Evolutionary conservation across 2,329 filamentous ascomycete genomes (phyloP), one percentile per base, ranked within the genome.

Genomic region (Curvularia spicifera): DNA sequence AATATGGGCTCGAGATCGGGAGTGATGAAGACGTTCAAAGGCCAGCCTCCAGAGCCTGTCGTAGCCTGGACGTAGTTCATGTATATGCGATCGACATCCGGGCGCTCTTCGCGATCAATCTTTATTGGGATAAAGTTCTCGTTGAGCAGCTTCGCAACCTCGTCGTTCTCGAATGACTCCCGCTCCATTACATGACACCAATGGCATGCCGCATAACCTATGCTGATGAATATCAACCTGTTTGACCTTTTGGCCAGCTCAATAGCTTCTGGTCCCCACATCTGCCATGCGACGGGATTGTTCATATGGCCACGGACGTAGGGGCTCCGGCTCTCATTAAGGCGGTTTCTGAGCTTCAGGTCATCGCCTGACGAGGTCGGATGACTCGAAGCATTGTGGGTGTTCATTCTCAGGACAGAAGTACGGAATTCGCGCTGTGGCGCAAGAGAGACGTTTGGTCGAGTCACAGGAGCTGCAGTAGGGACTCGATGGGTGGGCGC

Each of bases 11-110:
- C 89, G 26, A 98, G 84, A 66, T 96, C 89, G 0, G 95, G 93
- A 0, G 95, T 99, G 29, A 98, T 84, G 74, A 99, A 98, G n/a
- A 97, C 89, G 72, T 97, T 98, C 60, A 98, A 80, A 0, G 95
- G 95, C 93, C 95, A 98, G 39, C 95, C 95, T 9, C 93, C 94
- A 1, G 87, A 89, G 20, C 91, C 93, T 57, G 90, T 96, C 10
- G 95, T 94, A 1, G 94, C 94, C 75, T 97, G 93, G 40, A 97
- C 89, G 76, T 97, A 99, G 80, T 97, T 97, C 92, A 97, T 97
- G 77, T 98, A 98, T 64, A 98, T 93, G 61, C 91, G 88, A 73
- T 99, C 95, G 64, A 98, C 87, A 73, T 98, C 93, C 8, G 94
- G 94, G 26, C 94, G 88, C 78, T 97, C 92, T 78, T 99, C 95